Base-by-base conservation (phyloP, 2,329 filamentous ascomycete genomes). In the Fusarium tuaranense region DNA sequence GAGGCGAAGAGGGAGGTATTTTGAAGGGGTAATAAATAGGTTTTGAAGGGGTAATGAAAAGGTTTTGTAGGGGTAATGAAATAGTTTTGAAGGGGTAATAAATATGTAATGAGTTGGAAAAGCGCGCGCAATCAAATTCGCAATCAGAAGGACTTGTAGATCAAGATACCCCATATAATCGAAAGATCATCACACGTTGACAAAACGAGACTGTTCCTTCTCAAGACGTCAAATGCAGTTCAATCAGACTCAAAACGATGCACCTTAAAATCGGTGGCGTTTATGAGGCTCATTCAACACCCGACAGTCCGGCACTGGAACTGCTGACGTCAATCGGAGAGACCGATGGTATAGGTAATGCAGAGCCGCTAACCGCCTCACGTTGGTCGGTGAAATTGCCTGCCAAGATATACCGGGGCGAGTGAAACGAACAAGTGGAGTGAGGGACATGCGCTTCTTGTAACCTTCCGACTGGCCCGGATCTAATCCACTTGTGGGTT, bases 391-490 rank as follows among this genome's bases (percentile, higher is more conserved):
- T 12, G 22, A 58, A 34, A 36, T 38, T 25, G 9, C 30, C n/a
- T 48, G 46, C 46, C 46, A 51, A 51, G 46, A 27, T 5, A n/a
- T 58, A 27, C 58, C 38, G 32, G 22, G 25, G 18, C 22, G 25
- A 36, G 41, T 63, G 60, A 63, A 63, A 63, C 60, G 41, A 63
- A 51, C 41, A 34, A 63, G 60, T 63, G 60, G 60, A 63, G 60
- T 16, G 25, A 41, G 41, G 51, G 55, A 57, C 66, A 57, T 58
- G 69, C 39, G 32, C 32, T 39, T 32, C 22, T 59, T 34, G 58
- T n/a, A 18, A 20, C 4, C 8, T 62, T 65, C 72, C 65, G 72
- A 75, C 72, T 74, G 72, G 72, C 7, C 20, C 72, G 65, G 69
- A 4, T 53, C 59, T 55, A 46, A 25, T 64, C 63, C 38, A 38